phyloP scores from a whole-genome alignment of 345 rosid species.

The Cochlearia excelsa region DNA sequence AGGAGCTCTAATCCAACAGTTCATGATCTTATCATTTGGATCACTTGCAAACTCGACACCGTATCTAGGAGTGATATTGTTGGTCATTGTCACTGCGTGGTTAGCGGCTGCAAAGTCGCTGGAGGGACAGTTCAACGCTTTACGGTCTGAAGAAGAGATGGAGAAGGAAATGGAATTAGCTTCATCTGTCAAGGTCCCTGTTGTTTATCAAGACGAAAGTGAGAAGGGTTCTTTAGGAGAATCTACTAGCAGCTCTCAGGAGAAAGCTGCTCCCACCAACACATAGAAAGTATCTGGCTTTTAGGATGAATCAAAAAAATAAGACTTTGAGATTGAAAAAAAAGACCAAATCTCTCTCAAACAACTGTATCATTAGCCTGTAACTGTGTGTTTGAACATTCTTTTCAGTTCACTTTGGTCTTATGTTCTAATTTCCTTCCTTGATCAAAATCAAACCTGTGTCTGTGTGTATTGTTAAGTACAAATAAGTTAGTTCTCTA shows the following conservation, averaged over 20 bases:
- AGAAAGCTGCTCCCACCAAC: slow-evolving; percentile 34
- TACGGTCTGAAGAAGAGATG: slow-evolving; percentile 87
- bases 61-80: slow-evolving; percentile 70
- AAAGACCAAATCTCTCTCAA: background rate
- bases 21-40: slow-evolving; percentile 52
- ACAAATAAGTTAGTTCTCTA: too few species aligned
- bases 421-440: too few species aligned
- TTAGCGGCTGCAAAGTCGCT: slow-evolving; percentile 81
- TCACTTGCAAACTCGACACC: slow-evolving; percentile 95
- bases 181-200: slow-evolving; percentile 61
- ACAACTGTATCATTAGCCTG: too few species aligned
- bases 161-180: slow-evolving; percentile 95
- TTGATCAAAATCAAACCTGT: too few species aligned
- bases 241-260: slow-evolving; percentile 1
- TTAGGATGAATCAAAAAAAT: too few species aligned
- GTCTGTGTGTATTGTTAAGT: too few species aligned
- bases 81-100: slow-evolving; percentile 81
- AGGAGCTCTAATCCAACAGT: slow-evolving; percentile 50
- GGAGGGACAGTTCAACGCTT: slow-evolving; percentile 69
- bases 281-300: slow-evolving; percentile 3
- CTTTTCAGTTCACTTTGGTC: too few species aligned
- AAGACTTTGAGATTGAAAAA: background rate
- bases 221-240: slow-evolving; percentile 44
- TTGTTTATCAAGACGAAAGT: slow-evolving; percentile 49
- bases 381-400: too few species aligned